Base-by-base conservation (phyloP, 495 filamentous ascomycete species). In the Penicillium nucicola region DNA sequence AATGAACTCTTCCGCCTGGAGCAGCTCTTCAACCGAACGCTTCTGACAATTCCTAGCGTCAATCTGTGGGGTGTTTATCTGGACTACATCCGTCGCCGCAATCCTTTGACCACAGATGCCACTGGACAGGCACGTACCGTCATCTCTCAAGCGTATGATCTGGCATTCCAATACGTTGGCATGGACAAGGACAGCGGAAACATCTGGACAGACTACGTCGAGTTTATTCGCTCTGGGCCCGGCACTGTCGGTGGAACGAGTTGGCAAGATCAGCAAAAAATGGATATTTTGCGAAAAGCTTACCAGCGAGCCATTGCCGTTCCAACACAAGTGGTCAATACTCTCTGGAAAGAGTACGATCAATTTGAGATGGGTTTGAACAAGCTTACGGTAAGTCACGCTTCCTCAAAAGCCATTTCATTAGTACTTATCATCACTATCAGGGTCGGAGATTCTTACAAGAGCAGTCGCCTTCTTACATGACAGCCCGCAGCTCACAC, bases 221-320 rank as follows among this genome's bases (percentile, higher is more conserved):
- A 90, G 45, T 97, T 98, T 57, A 78, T 97, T 61, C 88, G 88
- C 56, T 85, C 80, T 42, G 88, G 85, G 0, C 93, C 95, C 8
- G 95, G 95, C 10, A 82, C 77, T 34, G 75, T 90, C 36, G 92
- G 92, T 28, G 95, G 93, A 32, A 84, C 78, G 45, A 83, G 81
- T 14, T 98, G 93, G 93, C 90, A 97, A 63, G 93, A 97, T 61
- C 85, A 89, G 65, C 93, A 97, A 60, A 98, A 98, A 77, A 95
- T 95, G 89, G 93, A 98, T 56, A 67, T 84, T 52, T 72, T 98
- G 17, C 83, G 93, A 18, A 95, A 92, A 61, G 86, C 88, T 3
- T 97, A 96, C 64, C 92, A 96, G 57, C 84, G 84, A 25, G 92
- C 93, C 12, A 85, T 95, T 34, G 84, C 79, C 53, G 82, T 96